A percentile compares a stretch with the other conserved stretches of the same genome.
Evolutionary conservation across 345 rosid species (phyloP).

Genomic region (Mallotus nudiflorus): DNA sequence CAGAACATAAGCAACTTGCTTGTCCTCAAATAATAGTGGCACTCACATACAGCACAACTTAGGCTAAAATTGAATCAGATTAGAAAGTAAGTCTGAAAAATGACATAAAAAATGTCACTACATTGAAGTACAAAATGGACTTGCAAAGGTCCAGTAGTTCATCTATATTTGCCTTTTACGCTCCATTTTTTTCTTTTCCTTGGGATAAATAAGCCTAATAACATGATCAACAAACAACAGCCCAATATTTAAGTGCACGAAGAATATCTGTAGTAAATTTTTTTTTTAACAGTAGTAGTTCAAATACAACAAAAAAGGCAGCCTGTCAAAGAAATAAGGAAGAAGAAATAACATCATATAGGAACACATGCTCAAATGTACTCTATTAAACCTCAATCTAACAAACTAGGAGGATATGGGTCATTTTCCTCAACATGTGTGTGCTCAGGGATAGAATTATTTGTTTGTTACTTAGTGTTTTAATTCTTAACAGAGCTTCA

Average conservation of each 20-base stretch:
- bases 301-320: neutral
- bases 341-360: neutral
- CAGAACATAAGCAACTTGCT: neutral
- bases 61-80: neutral
- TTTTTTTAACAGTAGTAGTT: too few species aligned
- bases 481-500: too few species aligned
- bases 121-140: neutral
- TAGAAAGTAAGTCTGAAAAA: neutral
- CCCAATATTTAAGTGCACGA: too few species aligned
- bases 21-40: neutral
- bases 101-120: neutral
- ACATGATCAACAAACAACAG: neutral
- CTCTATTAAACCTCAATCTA: neutral
- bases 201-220: neutral
- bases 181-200: neutral
- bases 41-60: neutral
- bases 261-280: too few species aligned
- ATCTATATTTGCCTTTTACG: neutral
- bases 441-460: too few species aligned
- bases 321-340: neutral
- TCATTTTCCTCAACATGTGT: too few species aligned
- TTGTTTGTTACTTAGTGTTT: too few species aligned
- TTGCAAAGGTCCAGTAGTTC: neutral
- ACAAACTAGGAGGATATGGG: neutral
- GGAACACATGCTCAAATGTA: neutral